Conservation (phyloP, 2,329 filamentous ascomycete genomes). For the Verticillium tricorpus region DNA sequence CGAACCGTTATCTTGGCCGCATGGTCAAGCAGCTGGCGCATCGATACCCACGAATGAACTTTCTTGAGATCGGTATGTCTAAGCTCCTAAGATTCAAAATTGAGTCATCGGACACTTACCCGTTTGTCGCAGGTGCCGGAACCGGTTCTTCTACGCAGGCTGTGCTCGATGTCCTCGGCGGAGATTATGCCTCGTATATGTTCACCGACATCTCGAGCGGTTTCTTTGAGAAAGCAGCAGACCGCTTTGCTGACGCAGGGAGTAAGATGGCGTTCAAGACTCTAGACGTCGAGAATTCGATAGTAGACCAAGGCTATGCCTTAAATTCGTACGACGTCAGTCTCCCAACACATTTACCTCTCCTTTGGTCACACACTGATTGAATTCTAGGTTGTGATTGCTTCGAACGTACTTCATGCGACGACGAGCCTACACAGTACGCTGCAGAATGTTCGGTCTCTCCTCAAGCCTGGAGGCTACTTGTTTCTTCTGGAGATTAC, state of each 20-base stretch:
- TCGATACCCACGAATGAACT: conserved; percentile 13
- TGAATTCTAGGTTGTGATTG: conserved; percentile 13
- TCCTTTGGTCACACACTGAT: background rate
- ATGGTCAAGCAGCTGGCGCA: conserved; percentile 12
- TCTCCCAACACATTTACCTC: background rate
- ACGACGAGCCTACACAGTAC: conserved; percentile 17
- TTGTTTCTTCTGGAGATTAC: conserved; percentile 13
- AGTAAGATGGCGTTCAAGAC: conserved; percentile 13
- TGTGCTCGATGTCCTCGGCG: conserved; percentile 19
- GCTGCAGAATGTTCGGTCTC: conserved; percentile 15
- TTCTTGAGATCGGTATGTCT: conserved; percentile 21
- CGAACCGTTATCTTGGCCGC: conserved; percentile 1
- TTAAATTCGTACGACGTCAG: conserved; percentile 19
- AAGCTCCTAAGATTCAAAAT: no score
- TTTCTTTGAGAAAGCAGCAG: conserved; percentile 21
- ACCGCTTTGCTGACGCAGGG: conserved; percentile 16
- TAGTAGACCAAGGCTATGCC: conserved; percentile 22
- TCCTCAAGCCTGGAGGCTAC: conserved; percentile 25
- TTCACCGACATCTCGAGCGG: conserved; percentile 25
- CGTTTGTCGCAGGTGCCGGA: conserved; percentile 27
- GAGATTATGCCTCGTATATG: conserved; percentile 16
- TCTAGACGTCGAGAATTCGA: conserved; percentile 26
- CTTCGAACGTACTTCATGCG: conserved; percentile 24
- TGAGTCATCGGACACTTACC: no score
- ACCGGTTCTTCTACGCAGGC: conserved; percentile 34